phyloP scores from a whole-genome alignment of 345 rosid genomes.

The Sisymbrium irio region DNA sequence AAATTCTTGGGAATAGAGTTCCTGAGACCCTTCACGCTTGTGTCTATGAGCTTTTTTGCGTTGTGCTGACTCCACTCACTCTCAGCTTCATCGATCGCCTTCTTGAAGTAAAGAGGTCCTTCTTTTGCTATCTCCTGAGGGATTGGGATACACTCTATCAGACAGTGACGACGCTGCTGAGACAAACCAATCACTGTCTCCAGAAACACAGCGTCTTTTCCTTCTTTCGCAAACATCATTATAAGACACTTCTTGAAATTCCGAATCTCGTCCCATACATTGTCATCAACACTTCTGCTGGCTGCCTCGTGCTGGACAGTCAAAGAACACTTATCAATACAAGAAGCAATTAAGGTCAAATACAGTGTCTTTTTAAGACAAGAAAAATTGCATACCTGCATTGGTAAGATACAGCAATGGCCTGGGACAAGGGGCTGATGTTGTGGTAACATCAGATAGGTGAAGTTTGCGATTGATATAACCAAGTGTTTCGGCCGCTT shows the following conservation, averaged over 20 bases:
- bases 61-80: slow-evolving; percentile 99
- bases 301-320: slow-evolving; percentile 70
- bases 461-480: slow-evolving; percentile 82
- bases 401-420: slow-evolving; percentile 85
- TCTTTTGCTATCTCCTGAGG: slow-evolving; percentile 66
- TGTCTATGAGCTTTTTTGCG: slow-evolving; percentile 88
- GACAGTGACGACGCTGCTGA: slow-evolving; percentile 78
- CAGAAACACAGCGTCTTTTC: slow-evolving; percentile 73
- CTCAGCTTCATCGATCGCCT: slow-evolving; percentile 97
- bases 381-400: slow-evolving; percentile 50
- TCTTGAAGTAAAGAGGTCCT: slow-evolving; percentile 86
- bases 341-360: neutral
- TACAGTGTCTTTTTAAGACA: neutral
- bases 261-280: slow-evolving; percentile 86
- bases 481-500: slow-evolving; percentile 81
- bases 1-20: slow-evolving; percentile 86
- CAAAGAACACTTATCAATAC: neutral
- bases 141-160: slow-evolving; percentile 83
- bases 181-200: slow-evolving; percentile 86
- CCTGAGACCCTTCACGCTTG: slow-evolving; percentile 78
- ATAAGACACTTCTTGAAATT: slow-evolving; percentile 91
- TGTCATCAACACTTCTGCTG: slow-evolving; percentile 68
- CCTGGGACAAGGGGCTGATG: slow-evolving; percentile 75
- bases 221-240: slow-evolving; percentile 86
- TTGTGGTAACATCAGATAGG: slow-evolving; percentile 86